These are phyloP conservation scores for Boletus sp. DNA, from an alignment of 768 basidiomycete species.

Conservation along the genomic window DNA sequence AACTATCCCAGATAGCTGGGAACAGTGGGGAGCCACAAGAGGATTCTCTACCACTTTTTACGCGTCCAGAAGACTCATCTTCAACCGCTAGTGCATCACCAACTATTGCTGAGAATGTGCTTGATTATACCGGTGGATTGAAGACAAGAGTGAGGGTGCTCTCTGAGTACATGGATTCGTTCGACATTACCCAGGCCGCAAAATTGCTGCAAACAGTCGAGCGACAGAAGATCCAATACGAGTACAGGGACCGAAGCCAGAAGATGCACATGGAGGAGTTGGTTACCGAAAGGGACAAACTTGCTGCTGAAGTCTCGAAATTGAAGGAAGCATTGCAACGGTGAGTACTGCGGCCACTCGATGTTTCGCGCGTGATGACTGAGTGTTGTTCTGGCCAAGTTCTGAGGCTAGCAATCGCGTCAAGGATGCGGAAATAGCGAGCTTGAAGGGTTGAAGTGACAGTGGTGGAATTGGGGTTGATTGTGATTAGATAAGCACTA, in stretches of 20 bases:
- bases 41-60: slow-evolving; percentile 21
- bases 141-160: slow-evolving; percentile 24
- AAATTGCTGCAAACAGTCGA: slow-evolving; percentile 15
- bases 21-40: not conserved
- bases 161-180: slow-evolving; percentile 28
- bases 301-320: slow-evolving; percentile 14
- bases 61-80: slow-evolving; percentile 12
- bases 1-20: not conserved
- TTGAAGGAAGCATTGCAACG: slow-evolving; percentile 14
- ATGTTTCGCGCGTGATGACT: not conserved
- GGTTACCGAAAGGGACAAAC: slow-evolving; percentile 15
- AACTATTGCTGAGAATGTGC: slow-evolving; percentile 26
- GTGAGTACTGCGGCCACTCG: slow-evolving; percentile 7
- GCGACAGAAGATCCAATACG: slow-evolving; percentile 24
- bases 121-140: slow-evolving; percentile 24
- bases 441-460: not conserved
- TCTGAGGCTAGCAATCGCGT: slow-evolving; percentile 5
- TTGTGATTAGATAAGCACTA: slow-evolving; percentile 25
- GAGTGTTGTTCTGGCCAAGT: not conserved
- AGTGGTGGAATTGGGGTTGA: not conserved
- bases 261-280: slow-evolving; percentile 22
- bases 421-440: slow-evolving; percentile 10
- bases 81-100: slow-evolving; percentile 19
- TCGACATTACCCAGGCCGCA: slow-evolving; percentile 19
- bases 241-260: slow-evolving; percentile 24